phyloP scores from a whole-genome alignment of 2,329 filamentous ascomycete genomes.

The Didymellaceae sp. region DNA sequence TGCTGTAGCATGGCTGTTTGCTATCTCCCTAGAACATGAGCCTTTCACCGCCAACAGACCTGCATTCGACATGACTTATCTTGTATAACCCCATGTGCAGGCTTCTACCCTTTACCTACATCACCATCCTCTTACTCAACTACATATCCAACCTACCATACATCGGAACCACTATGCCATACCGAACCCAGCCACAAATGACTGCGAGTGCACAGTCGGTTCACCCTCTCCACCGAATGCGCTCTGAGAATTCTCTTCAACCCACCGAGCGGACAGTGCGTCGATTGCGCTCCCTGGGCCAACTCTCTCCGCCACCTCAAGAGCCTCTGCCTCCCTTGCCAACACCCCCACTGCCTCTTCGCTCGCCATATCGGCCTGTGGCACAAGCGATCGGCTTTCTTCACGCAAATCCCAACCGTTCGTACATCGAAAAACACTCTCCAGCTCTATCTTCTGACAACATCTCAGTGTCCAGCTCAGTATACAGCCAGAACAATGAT shows the following conservation, averaged over 20 bases:
- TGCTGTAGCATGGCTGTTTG: no score
- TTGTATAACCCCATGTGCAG: no score
- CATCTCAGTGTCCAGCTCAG: neutral
- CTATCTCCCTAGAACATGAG: no score
- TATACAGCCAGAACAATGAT: neutral
- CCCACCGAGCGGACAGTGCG: neutral
- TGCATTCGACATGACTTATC: no score
- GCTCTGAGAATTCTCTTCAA: slow-evolving; percentile 1
- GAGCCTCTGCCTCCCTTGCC: neutral
- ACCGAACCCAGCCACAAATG: neutral
- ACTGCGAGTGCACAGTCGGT: neutral
- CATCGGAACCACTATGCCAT: neutral
- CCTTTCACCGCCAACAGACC: neutral
- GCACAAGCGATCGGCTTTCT: neutral
- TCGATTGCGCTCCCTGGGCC: slow-evolving; percentile 1
- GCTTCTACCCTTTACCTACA: neutral
- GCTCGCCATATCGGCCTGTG: neutral
- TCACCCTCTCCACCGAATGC: neutral
- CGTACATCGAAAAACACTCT: neutral
- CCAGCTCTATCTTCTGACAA: neutral
- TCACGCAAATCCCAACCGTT: no score
- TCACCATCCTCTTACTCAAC: neutral
- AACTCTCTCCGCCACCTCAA: neutral
- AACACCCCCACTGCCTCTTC: slow-evolving; percentile 1
- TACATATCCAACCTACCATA: no score